These are phyloP conservation scores for Gossypium aridum DNA, from an alignment of 441 rosid genomes.

Conservation along the genomic window DNA sequence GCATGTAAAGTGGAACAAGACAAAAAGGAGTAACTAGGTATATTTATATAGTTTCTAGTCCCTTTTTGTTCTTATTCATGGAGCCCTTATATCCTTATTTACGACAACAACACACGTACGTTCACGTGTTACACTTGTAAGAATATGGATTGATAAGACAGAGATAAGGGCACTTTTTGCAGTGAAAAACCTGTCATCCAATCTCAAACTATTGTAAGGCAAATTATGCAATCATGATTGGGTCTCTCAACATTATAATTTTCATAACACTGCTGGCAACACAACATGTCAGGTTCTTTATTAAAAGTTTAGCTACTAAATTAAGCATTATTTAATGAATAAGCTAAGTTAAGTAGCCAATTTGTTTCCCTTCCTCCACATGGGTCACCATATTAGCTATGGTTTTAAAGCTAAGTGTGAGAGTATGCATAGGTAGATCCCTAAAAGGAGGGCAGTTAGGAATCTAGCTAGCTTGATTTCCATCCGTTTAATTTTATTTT, in stretches of 20 bases:
- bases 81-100: not conserved
- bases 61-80: not conserved
- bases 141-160: not conserved
- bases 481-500: not conserved
- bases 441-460: too few species aligned
- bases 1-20: conserved; percentile 8
- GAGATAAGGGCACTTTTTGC: not conserved
- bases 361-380: conserved; percentile 3
- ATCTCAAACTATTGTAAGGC: not conserved
- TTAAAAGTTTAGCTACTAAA: not conserved
- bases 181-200: not conserved
- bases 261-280: not conserved
- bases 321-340: not conserved
- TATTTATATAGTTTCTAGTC: not conserved
- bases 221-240: not conserved
- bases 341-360: not conserved
- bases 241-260: not conserved
- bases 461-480: not conserved
- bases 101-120: not conserved
- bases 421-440: not conserved
- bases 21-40: conserved; percentile 8
- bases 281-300: not conserved
- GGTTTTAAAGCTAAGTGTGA: not conserved
- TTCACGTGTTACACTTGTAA: not conserved
- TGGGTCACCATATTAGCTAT: not conserved